Percentiles rank a stretch among this genome's conserved stretches.
These are phyloP conservation scores for Adansonia madagascariensis DNA, from an alignment of 441 rosid species.

Conservation along the genomic window DNA sequence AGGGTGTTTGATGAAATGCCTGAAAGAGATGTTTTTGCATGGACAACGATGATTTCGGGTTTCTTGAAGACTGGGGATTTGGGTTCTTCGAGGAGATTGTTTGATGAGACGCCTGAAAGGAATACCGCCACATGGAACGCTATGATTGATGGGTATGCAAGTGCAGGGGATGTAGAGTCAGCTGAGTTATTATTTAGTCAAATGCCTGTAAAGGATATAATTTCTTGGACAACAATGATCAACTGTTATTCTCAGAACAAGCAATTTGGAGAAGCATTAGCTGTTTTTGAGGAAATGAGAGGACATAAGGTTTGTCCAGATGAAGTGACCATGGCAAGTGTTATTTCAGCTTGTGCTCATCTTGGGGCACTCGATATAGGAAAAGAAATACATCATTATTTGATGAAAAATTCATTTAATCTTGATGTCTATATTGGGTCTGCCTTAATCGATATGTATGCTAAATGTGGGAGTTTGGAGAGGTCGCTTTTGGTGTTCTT, in stretches of 20 bases:
- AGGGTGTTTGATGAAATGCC: slow-evolving; percentile 65
- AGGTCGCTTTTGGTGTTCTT: slow-evolving; percentile 52
- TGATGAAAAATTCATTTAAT: slow-evolving; percentile 42
- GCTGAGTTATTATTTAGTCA: slow-evolving; percentile 51
- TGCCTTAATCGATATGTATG: slow-evolving; percentile 63
- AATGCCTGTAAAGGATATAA: slow-evolving; percentile 49
- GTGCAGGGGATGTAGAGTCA: slow-evolving; percentile 37
- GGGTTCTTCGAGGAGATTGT: slow-evolving; percentile 46
- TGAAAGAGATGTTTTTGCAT: slow-evolving; percentile 54
- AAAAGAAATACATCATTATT: slow-evolving; percentile 52
- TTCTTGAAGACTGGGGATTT: slow-evolving; percentile 43
- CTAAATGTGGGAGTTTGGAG: slow-evolving; percentile 60
- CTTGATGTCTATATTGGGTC: slow-evolving; percentile 65
- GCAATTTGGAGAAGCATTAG: slow-evolving; percentile 50
- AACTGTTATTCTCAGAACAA: slow-evolving; percentile 54
- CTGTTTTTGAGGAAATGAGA: slow-evolving; percentile 49
- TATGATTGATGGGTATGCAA: slow-evolving; percentile 59
- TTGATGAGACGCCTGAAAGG: slow-evolving; percentile 55
- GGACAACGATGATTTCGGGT: slow-evolving; percentile 54
- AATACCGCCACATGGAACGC: slow-evolving; percentile 54
- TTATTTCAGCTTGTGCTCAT: slow-evolving; percentile 68
- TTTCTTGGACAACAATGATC: slow-evolving; percentile 70
- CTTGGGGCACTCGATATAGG: slow-evolving; percentile 56
- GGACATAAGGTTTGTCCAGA: slow-evolving; percentile 48
- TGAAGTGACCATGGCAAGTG: slow-evolving; percentile 54